Base-by-base conservation (phyloP, 805 yeast genomes). In the Saccharomyces eubayanus region DNA sequence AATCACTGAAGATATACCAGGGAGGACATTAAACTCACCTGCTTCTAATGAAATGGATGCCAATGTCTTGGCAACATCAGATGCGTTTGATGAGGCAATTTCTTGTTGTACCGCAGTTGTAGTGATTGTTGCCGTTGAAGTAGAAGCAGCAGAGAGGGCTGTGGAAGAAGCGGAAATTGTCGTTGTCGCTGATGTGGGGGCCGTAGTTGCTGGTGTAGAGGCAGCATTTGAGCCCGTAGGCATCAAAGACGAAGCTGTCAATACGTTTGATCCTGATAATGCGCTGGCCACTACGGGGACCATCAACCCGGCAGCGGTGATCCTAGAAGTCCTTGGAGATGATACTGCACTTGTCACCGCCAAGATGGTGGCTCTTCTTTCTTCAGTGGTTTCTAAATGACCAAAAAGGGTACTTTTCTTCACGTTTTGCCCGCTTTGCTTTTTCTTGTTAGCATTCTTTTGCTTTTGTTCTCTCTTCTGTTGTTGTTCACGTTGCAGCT, bases 311-410 rank as follows among this genome's bases (percentile, higher is more conserved):
- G 68, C 59, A 5, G 73, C 72, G 5, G 73, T 70, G 30, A 69
- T 69, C 48, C 64, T 64, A 2, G 72, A 65, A 1, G 69, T 63
- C 30, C 55, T 61, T 27, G 72, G 59, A 14, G 70, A 60, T 21
- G 61, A 64, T 27, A 70, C 62, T 6, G 72, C 70, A 60, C 72
- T 63, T 5, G 68, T 57, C 5, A 70, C 55, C 2, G 73, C 71
- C 27, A 70, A 55, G n/a, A 69, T 59, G 3, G 70, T 58, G 0
- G 73, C 75, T 51, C 74, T 81, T 69, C 94, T 74, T 69, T 87
- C 91, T 62, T 84, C 91, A 55, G 88, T 77, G 1, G 91, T 85
- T 63, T 86, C 94, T 60, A 87, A 74, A 72, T 87, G 95, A 51
- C 89, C 82, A 71, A 87, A 87, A 62, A 87, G 74, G 2, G 87